Base-by-base conservation (phyloP, 2,329 filamentous ascomycete species). In the Xylaria sp. region DNA sequence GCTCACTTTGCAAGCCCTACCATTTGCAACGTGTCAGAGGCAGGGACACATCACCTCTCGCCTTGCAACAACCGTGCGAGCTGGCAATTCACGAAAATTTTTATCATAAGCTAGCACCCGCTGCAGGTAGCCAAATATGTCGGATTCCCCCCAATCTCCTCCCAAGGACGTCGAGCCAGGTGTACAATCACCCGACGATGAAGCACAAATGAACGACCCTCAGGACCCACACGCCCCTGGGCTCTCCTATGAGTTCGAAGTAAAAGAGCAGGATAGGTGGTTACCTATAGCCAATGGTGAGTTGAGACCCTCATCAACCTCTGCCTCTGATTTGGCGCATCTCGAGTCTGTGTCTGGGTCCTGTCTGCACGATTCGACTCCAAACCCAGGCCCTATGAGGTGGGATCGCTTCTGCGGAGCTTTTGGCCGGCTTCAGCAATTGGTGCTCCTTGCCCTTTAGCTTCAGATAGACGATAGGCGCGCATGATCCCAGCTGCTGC, bases 221-320 rank as follows among this genome's bases (percentile, higher is more conserved):
- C 88, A 90, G 82, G 91, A 93, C 84, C 87, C 89, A 90, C 91
- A 93, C 85, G 86, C 87, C 81, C 87, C 87, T 82, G 91, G 88
- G 81, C 87, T 91, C 83, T 90, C 85, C 82, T 93, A 93, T 80
- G 95, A 98, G 85, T 97, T 97, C 81, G 95, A 98, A 84, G 95
- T 98, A 83, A 98, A 98, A 87, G 96, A 99, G 84, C 96, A 99
- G 84, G 96, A 99, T 84, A 88, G 96, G 87, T 99, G 96, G 96
- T 89, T 99, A 81, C 96, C 96, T 81, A 99, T 99, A 89, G 96
- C 96, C 85, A 99, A 99, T 94, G 96, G 96, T 99, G 89, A 89
- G 96, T 76, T 96, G 83, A 76, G 73, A 73, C 73, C 76, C 73
- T 75, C 74, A 76, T 72, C 72, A 69, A 73, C 74, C 74, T 74